Evolutionary conservation across 768 basidiomycete species (phyloP).

Genomic region (Mycena polygramma): DNA sequence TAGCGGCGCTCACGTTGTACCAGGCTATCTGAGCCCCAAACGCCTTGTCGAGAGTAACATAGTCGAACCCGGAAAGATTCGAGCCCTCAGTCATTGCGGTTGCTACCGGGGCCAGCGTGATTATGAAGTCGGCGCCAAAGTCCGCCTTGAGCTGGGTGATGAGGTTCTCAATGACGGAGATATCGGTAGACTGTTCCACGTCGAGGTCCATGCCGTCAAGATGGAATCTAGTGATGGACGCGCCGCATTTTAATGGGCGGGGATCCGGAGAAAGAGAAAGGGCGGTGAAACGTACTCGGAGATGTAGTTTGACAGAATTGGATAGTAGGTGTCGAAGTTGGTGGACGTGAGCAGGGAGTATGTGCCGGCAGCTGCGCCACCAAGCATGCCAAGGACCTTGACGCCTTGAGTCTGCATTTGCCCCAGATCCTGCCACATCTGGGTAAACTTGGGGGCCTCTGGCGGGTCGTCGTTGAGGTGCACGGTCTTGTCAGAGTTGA

Average conservation of each 20-base stretch:
- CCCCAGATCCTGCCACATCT: slow-evolving; percentile 43
- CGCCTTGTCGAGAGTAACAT: slow-evolving; percentile 35
- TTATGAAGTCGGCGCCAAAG: slow-evolving; percentile 43
- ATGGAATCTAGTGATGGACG: slow-evolving; percentile 30
- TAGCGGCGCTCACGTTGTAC: slow-evolving; percentile 30
- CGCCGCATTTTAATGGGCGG: not conserved
- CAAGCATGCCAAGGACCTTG: slow-evolving; percentile 45
- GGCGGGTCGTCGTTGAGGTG: slow-evolving; percentile 42
- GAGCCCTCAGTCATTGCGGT: slow-evolving; percentile 39
- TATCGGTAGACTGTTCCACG: slow-evolving; percentile 40
- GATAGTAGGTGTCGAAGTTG: slow-evolving; percentile 42
- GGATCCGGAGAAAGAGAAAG: not conserved
- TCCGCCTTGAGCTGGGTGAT: slow-evolving; percentile 42
- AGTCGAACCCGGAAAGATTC: slow-evolving; percentile 46
- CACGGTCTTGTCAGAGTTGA: slow-evolving; percentile 39
- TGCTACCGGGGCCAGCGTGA: slow-evolving; percentile 45
- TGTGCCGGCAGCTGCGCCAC: slow-evolving; percentile 42
- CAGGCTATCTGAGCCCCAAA: slow-evolving; percentile 37
- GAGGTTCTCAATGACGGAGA: slow-evolving; percentile 36
- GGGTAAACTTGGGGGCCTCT: slow-evolving; percentile 36
- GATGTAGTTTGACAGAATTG: slow-evolving; percentile 37
- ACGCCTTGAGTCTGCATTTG: slow-evolving; percentile 39
- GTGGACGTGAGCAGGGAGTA: slow-evolving; percentile 37
- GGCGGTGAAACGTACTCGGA: slow-evolving; percentile 27
- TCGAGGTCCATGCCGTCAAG: slow-evolving; percentile 47